Base-by-base conservation (phyloP, 257 asterid genomes). In the Nicotiana noctiflora region DNA sequence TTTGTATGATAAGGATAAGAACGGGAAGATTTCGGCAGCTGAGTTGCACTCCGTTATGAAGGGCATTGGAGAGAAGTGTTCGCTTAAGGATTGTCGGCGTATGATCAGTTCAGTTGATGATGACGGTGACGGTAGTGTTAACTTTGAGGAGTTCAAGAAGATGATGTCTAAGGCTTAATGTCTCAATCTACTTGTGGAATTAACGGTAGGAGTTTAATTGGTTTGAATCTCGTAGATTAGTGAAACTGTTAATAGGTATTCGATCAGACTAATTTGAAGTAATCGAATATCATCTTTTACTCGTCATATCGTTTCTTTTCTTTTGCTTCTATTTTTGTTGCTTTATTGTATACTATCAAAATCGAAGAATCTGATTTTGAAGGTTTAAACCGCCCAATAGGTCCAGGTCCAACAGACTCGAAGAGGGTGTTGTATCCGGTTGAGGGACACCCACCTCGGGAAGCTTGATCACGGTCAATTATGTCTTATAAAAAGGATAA, bases 111-210 rank as follows among this genome's bases (percentile, higher is more conserved):
- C 90, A 84, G 95, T 92, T 80, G 98, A 94, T 68, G 95, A 83
- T 11, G 97, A 94, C 83, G 97, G 98, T 67, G 98, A 94, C 77
- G 97, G 97, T 0, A 89, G 94, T 89, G 97, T 94, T 44, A 89
- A 92, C 75, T 94, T 94, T 68, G 95, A 90, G 57, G 98, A 94
- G 87, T 94, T 94, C 66, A 92, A 92, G 88, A 93, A 89, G 90
- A 92, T 93, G 98, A 93, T 93, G 94, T 77, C 88, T 25, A 82
- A 88, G 80, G 40, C 82, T 62, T 75, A 67, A 82, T 40, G 60
- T 21, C 53, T 13, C 31, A 4, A 11, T 56, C 21, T 11, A 15
- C 18, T 31, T 29, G 32, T 29, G 32, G 32, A 25, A 55, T 78
- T 78, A 66, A 77, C 79, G 49, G 65, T 61, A 82, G 63, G 29